Base-by-base conservation (phyloP, 106 monocot species). In the Cymbidium sinense region DNA sequence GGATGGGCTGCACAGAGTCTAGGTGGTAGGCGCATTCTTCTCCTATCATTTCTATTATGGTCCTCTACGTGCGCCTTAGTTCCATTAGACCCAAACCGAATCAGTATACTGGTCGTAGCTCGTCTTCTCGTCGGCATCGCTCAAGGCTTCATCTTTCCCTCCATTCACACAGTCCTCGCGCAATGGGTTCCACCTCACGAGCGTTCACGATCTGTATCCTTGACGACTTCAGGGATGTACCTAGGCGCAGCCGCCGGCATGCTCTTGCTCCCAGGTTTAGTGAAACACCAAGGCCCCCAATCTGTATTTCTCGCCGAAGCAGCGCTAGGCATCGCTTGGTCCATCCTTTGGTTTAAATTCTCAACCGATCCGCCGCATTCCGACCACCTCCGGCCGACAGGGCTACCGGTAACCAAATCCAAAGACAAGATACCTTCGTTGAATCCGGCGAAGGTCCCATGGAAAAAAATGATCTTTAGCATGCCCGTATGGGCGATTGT, bases 221-320 rank as follows among this genome's bases (percentile, higher is more conserved):
- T 96, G n/a, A 96, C 96, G 0, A 96, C 89, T 62, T 96, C 96
- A n/a, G 96, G 93, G 25, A 96, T 96, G 96, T 96, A 96, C 75
- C 78, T 96, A 4, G 96, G 96, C 72, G 96, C 93, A 36, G 93
- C 96, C 5, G 72, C 82, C 30, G 93, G 93, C 64, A 93, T 91
- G 89, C 89, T 96, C 74, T 15, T 93, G 27, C 76, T 96, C 25
- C 96, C 96, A 4, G 83, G 79, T 79, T 70, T 96, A 61, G 93
- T 96, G 31, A 91, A 89, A 36, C 75, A 83, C 23, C 81, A 55
- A 55, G 96, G 96, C 4, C 86, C 93, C 5, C 86, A 84, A 55
- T 93, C 87, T 17, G 93, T 96, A 27, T 96, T 96, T 81, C n/a
- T 91, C 18, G 84, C 87, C 21, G 96, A 96, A 74, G 91, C 93